Base-by-base conservation (phyloP, 108 stramenopile genomes). In the Cylindrotheca fusiformis region DNA sequence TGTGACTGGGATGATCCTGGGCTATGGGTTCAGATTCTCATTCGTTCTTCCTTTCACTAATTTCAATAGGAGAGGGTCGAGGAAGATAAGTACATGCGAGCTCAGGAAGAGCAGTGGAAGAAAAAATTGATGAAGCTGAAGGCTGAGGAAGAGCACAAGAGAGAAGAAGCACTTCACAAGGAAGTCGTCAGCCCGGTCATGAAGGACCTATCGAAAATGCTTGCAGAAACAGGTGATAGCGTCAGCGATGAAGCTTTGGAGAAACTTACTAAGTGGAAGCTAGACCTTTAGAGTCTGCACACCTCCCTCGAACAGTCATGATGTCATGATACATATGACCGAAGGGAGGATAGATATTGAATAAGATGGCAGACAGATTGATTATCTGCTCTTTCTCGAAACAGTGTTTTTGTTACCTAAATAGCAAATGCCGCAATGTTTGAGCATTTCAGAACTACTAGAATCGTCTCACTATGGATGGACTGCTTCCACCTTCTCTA, bases 11-110 rank as follows among this genome's bases (percentile, higher is more conserved):
- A 19, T 52, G 19, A 22, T 60, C 10, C 20, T 48, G n/a, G 20
- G 12, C 14, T 4, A 6, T 26, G 14, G 14, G 23, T 48, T 5
- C 12, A 26, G 19, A 26, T 12, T 12, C 28, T 57, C 19, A 29
- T 22, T 5, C 57, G 17, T 6, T 24, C 33, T 18, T 44, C 4
- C 18, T 49, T 12, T 27, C 10, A n/a, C n/a, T n/a, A n/a, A n/a
- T n/a, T n/a, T n/a, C n/a, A 44, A 54, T 60, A 80, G 79, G 74
- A 75, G 62, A 67, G 58, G 32, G 74, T 80, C 5, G 79, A 80
- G 60, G 79, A 80, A 60, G 79, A 75, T 33, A 74, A 69, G 2
- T 80, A 54, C 66, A 67, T 75, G 60, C 63, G 69, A 18, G 69
- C 65, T n/a, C 74, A 75, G 41, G 79, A 80, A 52, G 48, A 74